Conservation (phyloP, 2,329 filamentous ascomycete species). For the Peltaster fructicola region DNA sequence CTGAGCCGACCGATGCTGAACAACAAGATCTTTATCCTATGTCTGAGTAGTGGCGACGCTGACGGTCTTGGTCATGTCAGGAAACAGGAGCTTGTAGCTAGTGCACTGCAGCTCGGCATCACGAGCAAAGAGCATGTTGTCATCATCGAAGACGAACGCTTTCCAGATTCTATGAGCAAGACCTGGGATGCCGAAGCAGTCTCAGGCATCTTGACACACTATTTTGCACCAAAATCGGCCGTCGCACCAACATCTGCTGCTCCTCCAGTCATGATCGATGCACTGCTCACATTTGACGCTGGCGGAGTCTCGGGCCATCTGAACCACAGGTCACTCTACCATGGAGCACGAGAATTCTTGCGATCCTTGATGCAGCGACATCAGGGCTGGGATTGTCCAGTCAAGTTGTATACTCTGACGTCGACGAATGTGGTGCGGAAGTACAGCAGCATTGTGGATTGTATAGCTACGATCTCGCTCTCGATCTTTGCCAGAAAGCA, state of each 20-base stretch:
- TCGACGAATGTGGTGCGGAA: slow-evolving; percentile 60
- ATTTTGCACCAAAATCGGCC: slow-evolving; percentile 52
- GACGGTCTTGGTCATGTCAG: slow-evolving; percentile 72
- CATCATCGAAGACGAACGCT: slow-evolving; percentile 58
- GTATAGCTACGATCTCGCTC: slow-evolving; percentile 48
- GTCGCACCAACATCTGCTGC: slow-evolving; percentile 23
- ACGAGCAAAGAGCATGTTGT: slow-evolving; percentile 61
- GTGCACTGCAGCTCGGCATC: slow-evolving; percentile 59
- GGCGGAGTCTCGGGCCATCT: slow-evolving; percentile 71
- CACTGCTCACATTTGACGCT: slow-evolving; percentile 79
- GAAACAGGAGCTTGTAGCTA: slow-evolving; percentile 67
- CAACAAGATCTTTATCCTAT: slow-evolving; percentile 89
- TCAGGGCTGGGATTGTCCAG: slow-evolving; percentile 49
- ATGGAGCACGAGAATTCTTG: slow-evolving; percentile 62
- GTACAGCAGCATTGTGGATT: slow-evolving; percentile 62
- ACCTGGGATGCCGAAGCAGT: slow-evolving; percentile 60
- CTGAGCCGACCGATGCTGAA: slow-evolving; percentile 61
- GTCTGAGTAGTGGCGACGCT: slow-evolving; percentile 78
- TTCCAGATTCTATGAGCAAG: slow-evolving; percentile 76
- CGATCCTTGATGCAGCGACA: slow-evolving; percentile 44
- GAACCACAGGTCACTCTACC: slow-evolving; percentile 81
- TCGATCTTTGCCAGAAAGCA: slow-evolving; percentile 33
- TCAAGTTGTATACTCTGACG: slow-evolving; percentile 72
- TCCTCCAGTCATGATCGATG: slow-evolving; percentile 48
- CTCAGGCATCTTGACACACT: slow-evolving; percentile 48